A percentile compares a stretch with the other conserved stretches of the same genome.
Evolutionary conservation across 495 filamentous ascomycete species (phyloP).

Genomic region (Penicillium canescens): DNA sequence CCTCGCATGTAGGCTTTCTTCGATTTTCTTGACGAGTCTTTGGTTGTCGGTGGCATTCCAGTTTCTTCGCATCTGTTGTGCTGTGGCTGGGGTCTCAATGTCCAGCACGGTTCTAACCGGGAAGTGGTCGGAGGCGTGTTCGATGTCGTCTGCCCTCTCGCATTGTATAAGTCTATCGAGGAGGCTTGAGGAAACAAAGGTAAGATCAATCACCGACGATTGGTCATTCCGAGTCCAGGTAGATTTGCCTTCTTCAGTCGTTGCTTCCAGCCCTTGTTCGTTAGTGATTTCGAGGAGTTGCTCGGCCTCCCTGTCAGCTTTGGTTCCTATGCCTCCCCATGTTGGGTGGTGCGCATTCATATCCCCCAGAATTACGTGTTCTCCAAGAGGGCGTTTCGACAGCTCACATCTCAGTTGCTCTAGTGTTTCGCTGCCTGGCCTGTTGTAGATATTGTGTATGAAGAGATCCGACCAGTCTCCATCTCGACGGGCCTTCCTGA

Average conservation of each 20-base stretch:
- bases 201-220: too few species aligned
- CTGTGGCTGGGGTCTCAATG: not conserved
- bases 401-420: constrained; percentile 6
- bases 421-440: constrained; percentile 1
- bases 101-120: constrained; percentile 10
- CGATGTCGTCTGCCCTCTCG: constrained; percentile 7
- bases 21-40: too few species aligned
- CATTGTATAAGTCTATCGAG: not conserved
- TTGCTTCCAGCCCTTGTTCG: constrained; percentile 1
- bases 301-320: constrained; percentile 4
- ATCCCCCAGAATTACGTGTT: constrained; percentile 13
- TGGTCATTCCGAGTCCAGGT: too few species aligned
- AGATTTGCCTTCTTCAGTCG: not conserved
- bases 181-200: not conserved
- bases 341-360: constrained; percentile 12
- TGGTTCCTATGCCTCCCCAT: constrained; percentile 10
- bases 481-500: not conserved
- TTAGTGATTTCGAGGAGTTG: constrained; percentile 8
- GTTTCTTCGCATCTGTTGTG: constrained; percentile 3
- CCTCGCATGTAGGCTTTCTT: too few species aligned
- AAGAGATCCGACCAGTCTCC: constrained; percentile 6
- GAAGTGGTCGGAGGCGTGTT: constrained; percentile 14
- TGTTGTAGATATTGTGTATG: constrained; percentile 15
- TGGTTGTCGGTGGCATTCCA: constrained; percentile 1
- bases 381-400: not conserved